Base-by-base conservation (phyloP, 2,329 filamentous ascomycete species). In the Diaporthe sp. region DNA sequence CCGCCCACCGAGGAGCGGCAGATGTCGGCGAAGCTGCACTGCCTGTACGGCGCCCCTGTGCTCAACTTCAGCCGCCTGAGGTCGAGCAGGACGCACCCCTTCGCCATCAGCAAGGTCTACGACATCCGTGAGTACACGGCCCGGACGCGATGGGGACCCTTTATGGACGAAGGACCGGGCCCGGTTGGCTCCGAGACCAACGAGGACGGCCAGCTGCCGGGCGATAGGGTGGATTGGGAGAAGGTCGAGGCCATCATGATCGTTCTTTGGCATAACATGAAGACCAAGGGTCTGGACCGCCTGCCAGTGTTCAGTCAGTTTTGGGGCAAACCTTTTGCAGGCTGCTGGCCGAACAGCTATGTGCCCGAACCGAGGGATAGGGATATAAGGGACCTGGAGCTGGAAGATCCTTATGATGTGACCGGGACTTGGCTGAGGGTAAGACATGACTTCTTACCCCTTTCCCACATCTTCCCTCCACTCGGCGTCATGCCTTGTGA, bases 161-260 rank as follows among this genome's bases (percentile, higher is more conserved):
- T 94, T 79, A 84, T 89, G 79, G 85, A 89, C 68, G 93, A 95
- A 79, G 90, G 89, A 1, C 88, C 86, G 3, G 68, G 55, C 15
- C 69, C 72, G 15, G 57, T 67, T 22, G 62, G 73, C 17, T 74
- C 42, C 37, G 61, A 46, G 15, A 42, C 28, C 49, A 51, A 68
- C 34, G 57, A 65, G 10, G 31, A 67, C 6, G 70, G 42, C 39
- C 55, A 34, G 42, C 61, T 51, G 4, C 70, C 73, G 12, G 49
- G 69, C 0, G 88, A 87, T 71, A 82, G 84, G 7, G 92, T 94
- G 0, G 94, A 96, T 82, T 96, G 94, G 94, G 93, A 96, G 82
- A 94, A 94, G 84, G 84, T 95, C 15, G 94, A 96, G 82, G 92
- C 93, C 12, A 89, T 95, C 72, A 90, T 95, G 87, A 86, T 95